Percentiles rank a stretch among this genome's conserved stretches.
phyloP scores from a whole-genome alignment of 371 early-diverging fungal species.

The Mortierella sp. region DNA sequence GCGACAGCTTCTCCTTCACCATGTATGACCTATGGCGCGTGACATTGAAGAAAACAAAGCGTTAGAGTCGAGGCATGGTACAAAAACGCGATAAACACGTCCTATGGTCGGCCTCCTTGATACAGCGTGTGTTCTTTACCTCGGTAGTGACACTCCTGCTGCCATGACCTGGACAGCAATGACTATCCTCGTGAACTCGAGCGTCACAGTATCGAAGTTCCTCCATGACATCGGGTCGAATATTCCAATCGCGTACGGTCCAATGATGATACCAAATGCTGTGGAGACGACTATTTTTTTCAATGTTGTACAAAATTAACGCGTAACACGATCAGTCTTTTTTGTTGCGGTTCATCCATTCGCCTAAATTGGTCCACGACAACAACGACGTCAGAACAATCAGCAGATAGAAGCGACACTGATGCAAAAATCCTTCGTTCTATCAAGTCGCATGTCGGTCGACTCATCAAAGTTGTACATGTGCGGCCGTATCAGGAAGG shows the following conservation, averaged over 20 bases:
- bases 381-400: not conserved
- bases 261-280: conserved; percentile 90
- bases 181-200: conserved; percentile 81
- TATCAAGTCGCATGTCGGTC: no score
- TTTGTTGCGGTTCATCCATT: not conserved
- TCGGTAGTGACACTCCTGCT: conserved; percentile 86
- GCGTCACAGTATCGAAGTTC: conserved; percentile 66
- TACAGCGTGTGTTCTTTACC: conserved; percentile 65
- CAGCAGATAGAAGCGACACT: no score
- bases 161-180: conserved; percentile 92
- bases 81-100: no score
- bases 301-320: not conserved
- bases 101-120: no score
- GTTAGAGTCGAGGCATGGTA: not conserved
- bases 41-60: no score
- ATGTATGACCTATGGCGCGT: conserved; percentile 66
- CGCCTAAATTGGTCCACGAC: not conserved
- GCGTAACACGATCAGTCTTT: no score
- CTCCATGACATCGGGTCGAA: conserved; percentile 72
- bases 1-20: conserved; percentile 72
- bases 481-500: conserved; percentile 16
- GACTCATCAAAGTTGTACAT: not conserved
- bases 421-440: no score
- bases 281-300: conserved; percentile 81
- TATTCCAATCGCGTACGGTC: conserved; percentile 76